Base-by-base conservation (phyloP, 2,329 filamentous ascomycete species). In the Monosporascus sp. region DNA sequence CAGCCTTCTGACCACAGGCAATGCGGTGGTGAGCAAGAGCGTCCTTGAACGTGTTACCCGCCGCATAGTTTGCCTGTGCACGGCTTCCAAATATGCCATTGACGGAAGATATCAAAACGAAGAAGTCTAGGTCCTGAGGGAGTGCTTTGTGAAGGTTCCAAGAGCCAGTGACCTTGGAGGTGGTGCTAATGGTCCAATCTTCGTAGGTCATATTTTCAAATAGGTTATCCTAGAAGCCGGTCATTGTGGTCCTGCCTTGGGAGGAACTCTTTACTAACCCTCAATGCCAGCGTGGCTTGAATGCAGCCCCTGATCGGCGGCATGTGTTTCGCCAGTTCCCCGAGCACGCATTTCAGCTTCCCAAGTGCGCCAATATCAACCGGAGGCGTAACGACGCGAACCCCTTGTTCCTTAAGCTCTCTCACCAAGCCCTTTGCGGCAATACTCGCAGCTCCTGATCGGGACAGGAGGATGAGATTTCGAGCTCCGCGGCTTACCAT, bases 41-140 rank as follows among this genome's bases (percentile, higher is more conserved):
- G 5, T 43, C 40, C 40, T n/a, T 43, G 40, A 43, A 43, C n/a
- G 40, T 9, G 22, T 43, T 43, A 5, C 40, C 18, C 4, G 40
- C 40, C 15, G 40, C 18, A 20, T 43, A 43, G 11, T 43, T 43
- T 3, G 40, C 40, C 11, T 18, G 18, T 5, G 24, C 24, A 26
- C 24, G 24, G 4, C 24, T 6, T 5, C 24, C 24, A 5, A 26
- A 26, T 26, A 26, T 26, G 24, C 24, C 40, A 8, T 43, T 43
- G 14, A 43, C 40, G 2, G 40, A 43, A 8, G 40, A 43, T 3
- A 43, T 8, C 17, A 43, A 4, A 15, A 43, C 11, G 40, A 43
- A 43, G 61, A 75, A 75, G 41, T 71, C 68, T 6, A 60, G 41
- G 7, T 49, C 54, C 5, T 2, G 4, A 9, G 54, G 53, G 1